Evolutionary conservation across 768 basidiomycete species (phyloP), one percentile per base, ranked within the genome.

Genomic region (Austroboletus festivus): DNA sequence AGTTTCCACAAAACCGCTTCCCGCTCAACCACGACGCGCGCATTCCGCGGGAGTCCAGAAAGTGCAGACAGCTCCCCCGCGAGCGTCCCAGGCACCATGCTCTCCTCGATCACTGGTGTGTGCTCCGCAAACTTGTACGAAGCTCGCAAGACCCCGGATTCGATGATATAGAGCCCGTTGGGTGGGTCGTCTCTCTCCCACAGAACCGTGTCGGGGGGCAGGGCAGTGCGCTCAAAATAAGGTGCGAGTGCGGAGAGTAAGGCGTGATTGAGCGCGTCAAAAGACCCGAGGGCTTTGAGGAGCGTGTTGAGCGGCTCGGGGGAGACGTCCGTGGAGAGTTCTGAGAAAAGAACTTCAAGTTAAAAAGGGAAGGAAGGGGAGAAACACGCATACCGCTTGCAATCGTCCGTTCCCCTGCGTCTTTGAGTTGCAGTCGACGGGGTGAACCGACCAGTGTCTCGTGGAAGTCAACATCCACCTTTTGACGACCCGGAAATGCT

Each of bases 31-130:
- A 85, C 72, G 30, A 90, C 90, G 4, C 86, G 89, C 21, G 93
- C 87, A 62, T 96, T 98, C 41, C 95, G 76, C 16, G 82, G 76
- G 18, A 85, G 74, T 19, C 82, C 82, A 9, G 93, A 84, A 12
- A 99, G 71, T 31, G 87, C 89, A 0, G 90, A 85, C 44, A 99
- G 67, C 68, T 97, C 95, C 0, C 95, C 95, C 10, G 94, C 91
- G 3, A 97, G 71, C 0, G 93, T 92, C 3, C 93, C 94, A 4
- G 91, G 82, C 0, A 94, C 90, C 93, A 95, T 95, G 2, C 87
- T 89, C 69, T 95, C 93, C 59, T 89, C 85, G 42, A 92, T 82
- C 5, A 69, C 64, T 21, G 79, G 77, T 6, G 79, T 70, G 54
- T 87, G 80, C 42, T 82, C 82, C 3, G 81, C 82, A 61, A 93